phyloP scores from a whole-genome alignment of 768 basidiomycete genomes.

The Rickenella mellea region DNA sequence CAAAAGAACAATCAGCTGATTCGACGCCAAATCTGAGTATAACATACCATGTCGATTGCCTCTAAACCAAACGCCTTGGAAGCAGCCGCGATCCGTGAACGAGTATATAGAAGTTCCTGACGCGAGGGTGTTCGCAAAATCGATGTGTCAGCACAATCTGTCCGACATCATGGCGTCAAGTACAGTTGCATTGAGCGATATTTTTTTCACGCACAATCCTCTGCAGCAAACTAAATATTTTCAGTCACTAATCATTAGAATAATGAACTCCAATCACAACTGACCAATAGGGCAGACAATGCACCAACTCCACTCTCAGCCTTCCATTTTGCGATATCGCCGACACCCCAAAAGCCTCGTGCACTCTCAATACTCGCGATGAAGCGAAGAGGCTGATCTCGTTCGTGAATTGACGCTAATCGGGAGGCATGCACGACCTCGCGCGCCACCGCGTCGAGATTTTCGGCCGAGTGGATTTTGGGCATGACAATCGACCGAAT shows the following conservation, averaged over 20 bases:
- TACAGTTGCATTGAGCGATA: not conserved
- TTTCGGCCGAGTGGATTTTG: slow-evolving; percentile 65
- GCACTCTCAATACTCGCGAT: slow-evolving; percentile 87
- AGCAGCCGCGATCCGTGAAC: slow-evolving; percentile 70
- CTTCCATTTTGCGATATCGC: slow-evolving; percentile 64
- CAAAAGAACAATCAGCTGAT: not conserved
- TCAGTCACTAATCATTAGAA: no score
- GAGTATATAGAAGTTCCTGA: slow-evolving; percentile 71
- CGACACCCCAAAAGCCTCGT: slow-evolving; percentile 52
- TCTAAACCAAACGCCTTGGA: slow-evolving; percentile 79
- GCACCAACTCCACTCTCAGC: slow-evolving; percentile 44
- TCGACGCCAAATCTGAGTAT: not conserved
- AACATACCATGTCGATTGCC: slow-evolving; percentile 81
- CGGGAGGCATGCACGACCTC: slow-evolving; percentile 20
- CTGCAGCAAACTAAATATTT: slow-evolving; percentile 77
- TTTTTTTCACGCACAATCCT: slow-evolving; percentile 59
- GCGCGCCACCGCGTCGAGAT: slow-evolving; percentile 53
- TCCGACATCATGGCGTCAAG: not conserved
- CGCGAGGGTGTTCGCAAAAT: slow-evolving; percentile 70
- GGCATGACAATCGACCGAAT: slow-evolving; percentile 73
- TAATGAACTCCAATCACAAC: slow-evolving; percentile 21
- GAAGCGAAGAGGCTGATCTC: slow-evolving; percentile 35
- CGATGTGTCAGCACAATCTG: slow-evolving; percentile 85
- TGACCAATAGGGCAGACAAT: slow-evolving; percentile 58
- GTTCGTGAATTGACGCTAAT: not conserved